Base-by-base conservation (phyloP, 1,284 basidiomycete genomes). In the Cerrena zonata region DNA sequence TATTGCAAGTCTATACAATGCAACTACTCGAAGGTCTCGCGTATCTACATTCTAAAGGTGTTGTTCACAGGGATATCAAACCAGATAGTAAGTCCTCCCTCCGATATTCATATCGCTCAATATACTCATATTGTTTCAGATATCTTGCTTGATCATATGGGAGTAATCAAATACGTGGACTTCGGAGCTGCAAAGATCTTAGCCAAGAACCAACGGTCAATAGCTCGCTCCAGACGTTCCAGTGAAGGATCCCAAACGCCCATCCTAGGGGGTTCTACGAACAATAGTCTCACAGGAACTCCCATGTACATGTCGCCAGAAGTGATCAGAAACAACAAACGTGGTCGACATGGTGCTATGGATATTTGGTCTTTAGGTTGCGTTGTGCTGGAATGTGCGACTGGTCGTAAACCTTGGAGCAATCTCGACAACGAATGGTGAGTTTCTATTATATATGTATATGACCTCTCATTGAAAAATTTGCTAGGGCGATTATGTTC, bases 261-360 rank as follows among this genome's bases (percentile, higher is more conserved):
- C 12, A 62, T 64, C 12, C 65, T 66, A 23, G 65, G 55, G 10
- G 56, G 21, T 75, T 73, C 45, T 72, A 77, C 80, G 68, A 90
- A 89, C 68, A 90, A 90, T 69, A 91, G 89, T 63, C 73, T 97
- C 27, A 97, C 95, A 2, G 96, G 96, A 12, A 99, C 96, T 18
- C 96, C 96, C 0, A 99, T 99, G 95, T 99, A 99, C 71, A 97
- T 99, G 91, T 95, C 93, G 10, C 96, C 96, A 1, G 96, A 99
- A 66, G 87, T 98, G 45, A 99, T 99, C 75, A 94, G 97, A 70
- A 93, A 87, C 60, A 89, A 91, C 59, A 84, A 77, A 58, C 82
- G 86, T 15, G 91, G 92, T 25, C 78, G 88, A 49, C 84, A 91
- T 54, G 95, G 95, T n/a, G 94, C 96, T 2, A 96, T 97, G 84